Evolutionary conservation across 2,329 filamentous ascomycete genomes (phyloP).

Genomic region (Cytospora piceicola): DNA sequence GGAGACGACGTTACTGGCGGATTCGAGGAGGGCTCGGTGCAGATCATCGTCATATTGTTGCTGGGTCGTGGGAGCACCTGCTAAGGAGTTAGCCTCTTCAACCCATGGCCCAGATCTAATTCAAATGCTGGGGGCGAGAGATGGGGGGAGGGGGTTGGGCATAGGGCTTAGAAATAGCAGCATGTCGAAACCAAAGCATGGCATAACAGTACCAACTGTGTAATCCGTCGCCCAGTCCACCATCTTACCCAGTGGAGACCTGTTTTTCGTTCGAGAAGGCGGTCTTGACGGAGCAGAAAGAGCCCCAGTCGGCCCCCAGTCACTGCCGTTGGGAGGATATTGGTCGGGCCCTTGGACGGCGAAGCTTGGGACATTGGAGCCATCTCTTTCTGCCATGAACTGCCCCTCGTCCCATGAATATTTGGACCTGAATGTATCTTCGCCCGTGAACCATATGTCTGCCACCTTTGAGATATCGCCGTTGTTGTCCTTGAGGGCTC

Average conservation of each 20-base stretch:
- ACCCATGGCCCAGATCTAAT: constrained; percentile 26
- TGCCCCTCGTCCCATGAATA: constrained; percentile 27
- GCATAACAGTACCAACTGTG: constrained; percentile 45
- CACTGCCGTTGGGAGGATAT: constrained; percentile 15
- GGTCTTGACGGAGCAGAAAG: constrained; percentile 61
- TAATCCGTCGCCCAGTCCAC: constrained; percentile 52
- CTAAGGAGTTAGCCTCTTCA: constrained; percentile 12
- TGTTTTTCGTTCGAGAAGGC: constrained; percentile 62
- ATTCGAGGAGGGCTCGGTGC: constrained; percentile 59
- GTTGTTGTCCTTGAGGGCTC: constrained; percentile 51
- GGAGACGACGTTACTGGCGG: constrained; percentile 51
- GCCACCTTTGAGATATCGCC: constrained; percentile 54
- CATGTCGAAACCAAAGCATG: constrained; percentile 23
- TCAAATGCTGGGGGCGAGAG: constrained; percentile 15
- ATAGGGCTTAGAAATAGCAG: background rate
- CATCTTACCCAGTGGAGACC: constrained; percentile 59
- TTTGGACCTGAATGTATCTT: constrained; percentile 39
- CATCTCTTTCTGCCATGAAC: constrained; percentile 26
- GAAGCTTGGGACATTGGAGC: constrained; percentile 26
- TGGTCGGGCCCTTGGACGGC: constrained; percentile 28
- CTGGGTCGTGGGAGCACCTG: constrained; percentile 37
- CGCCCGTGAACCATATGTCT: constrained; percentile 56
- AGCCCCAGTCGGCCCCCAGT: constrained; percentile 36
- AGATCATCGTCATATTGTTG: constrained; percentile 60
- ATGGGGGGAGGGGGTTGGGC: background rate